These are phyloP conservation scores for Candida sonorensis DNA, from an alignment of 805 yeast genomes.

Conservation along the genomic window DNA sequence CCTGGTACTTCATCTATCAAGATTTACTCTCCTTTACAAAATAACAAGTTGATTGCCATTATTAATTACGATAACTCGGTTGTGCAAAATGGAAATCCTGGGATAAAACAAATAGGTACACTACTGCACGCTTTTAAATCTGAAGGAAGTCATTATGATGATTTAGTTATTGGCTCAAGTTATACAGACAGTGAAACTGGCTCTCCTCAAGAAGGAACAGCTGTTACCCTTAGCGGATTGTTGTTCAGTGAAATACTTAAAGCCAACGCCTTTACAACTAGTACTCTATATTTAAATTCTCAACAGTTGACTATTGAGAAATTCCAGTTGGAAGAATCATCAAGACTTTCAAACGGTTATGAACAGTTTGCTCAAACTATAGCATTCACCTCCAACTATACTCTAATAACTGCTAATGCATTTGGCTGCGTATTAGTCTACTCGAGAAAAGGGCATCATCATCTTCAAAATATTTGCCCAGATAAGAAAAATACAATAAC, in stretches of 20 bases:
- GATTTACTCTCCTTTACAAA: conserved; percentile 21
- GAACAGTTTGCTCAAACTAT: conserved; percentile 37
- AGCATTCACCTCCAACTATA: conserved; percentile 17
- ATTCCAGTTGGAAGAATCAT: conserved; percentile 14
- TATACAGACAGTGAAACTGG: conserved; percentile 16
- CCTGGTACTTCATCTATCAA: conserved; percentile 46
- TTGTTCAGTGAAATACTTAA: conserved; percentile 1
- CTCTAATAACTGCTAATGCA: conserved; percentile 34
- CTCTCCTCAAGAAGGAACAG: conserved; percentile 30
- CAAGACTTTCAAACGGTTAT: conserved; percentile 21
- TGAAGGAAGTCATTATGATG: conserved; percentile 32
- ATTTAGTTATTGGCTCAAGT: conserved; percentile 39
- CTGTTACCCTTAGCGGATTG: conserved; percentile 27
- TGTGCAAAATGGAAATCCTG: conserved; percentile 30
- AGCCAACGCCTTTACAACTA: background rate
- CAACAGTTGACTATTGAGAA: conserved; percentile 5
- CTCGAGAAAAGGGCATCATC: conserved; percentile 11
- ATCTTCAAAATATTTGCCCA: too few relatives aligned
- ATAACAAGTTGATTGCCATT: conserved; percentile 9
- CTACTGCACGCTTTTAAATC: conserved; percentile 21
- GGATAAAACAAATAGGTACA: conserved; percentile 38
- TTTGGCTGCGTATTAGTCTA: conserved; percentile 32
- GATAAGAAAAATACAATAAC: too few relatives aligned
- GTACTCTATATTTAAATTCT: conserved; percentile 2
- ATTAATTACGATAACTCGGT: conserved; percentile 19